A percentile compares a stretch with the other conserved stretches of the same genome.
Conservation (phyloP, 768 basidiomycete species). For the Trametes sanguinea region DNA sequence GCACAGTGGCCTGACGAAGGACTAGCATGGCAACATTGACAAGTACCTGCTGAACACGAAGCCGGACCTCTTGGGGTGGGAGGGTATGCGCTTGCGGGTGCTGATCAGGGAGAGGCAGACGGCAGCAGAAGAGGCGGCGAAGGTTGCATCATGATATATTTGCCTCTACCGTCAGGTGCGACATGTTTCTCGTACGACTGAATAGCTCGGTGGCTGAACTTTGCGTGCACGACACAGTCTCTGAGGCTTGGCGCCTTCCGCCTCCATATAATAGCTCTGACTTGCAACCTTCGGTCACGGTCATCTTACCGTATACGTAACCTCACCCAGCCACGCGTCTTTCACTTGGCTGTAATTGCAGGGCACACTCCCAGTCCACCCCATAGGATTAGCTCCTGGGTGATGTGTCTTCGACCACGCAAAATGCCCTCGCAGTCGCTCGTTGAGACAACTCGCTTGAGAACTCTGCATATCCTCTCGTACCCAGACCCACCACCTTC, state of each 20-base stretch:
- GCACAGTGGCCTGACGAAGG: not conserved
- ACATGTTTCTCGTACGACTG: not conserved
- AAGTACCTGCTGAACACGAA: conserved; percentile 46
- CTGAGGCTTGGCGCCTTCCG: not conserved
- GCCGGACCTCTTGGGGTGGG: conserved; percentile 40
- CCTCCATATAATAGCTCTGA: not conserved
- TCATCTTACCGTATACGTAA: no score
- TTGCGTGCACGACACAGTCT: not conserved
- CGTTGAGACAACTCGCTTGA: not conserved
- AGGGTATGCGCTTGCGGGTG: conserved; percentile 45
- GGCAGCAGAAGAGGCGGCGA: not conserved
- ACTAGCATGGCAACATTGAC: conserved; percentile 38
- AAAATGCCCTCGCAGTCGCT: no score
- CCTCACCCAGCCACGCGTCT: no score
- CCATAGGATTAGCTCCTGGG: no score
- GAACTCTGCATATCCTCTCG: not conserved
- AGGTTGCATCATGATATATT: conserved; percentile 7
- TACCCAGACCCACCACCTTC: not conserved
- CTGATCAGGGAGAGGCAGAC: conserved; percentile 36
- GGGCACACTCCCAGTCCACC: no score
- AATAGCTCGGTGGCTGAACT: not conserved
- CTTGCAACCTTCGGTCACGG: no score
- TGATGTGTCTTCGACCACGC: no score
- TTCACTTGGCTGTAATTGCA: no score
- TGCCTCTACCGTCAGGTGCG: conserved; percentile 1